Percentiles rank a stretch among this genome's conserved stretches.
Evolutionary conservation across 1,284 basidiomycete species (phyloP).

Genomic region (Ceratorhiza oryzae-sativae): DNA sequence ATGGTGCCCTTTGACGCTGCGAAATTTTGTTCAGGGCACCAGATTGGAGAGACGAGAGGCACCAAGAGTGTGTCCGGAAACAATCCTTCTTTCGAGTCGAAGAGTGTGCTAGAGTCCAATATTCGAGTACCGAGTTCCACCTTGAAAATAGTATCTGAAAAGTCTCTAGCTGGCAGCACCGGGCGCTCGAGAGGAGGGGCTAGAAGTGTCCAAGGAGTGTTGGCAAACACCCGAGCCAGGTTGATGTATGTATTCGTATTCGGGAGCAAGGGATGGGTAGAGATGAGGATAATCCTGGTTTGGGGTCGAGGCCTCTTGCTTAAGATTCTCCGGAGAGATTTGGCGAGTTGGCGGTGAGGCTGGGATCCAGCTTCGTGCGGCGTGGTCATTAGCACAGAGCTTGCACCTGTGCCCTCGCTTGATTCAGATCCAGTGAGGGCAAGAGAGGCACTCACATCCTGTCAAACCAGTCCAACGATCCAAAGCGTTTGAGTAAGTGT

Average conservation of each 20-base stretch:
- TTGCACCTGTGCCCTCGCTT: neutral
- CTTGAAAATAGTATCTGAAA: neutral
- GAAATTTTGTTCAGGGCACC: conserved; percentile 16
- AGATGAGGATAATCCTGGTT: neutral
- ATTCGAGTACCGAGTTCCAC: neutral
- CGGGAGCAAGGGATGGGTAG: neutral
- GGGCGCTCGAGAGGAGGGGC: neutral
- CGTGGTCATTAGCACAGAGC: conserved; percentile 8
- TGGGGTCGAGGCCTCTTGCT: neutral
- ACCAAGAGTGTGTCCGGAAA: neutral
- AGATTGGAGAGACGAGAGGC: conserved; percentile 13
- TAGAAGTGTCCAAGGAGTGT: conserved; percentile 6
- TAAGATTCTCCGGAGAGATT: neutral
- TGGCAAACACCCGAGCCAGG: conserved; percentile 18
- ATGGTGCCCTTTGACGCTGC: neutral
- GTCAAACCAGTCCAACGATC: neutral
- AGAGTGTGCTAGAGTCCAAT: neutral
- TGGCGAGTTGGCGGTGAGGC: neutral
- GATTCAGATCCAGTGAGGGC: neutral
- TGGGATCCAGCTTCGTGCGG: neutral
- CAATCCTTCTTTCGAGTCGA: neutral
- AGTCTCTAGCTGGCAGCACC: neutral
- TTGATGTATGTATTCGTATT: conserved; percentile 28
- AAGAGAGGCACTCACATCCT: neutral
- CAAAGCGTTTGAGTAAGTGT: neutral